These are phyloP conservation scores for Triticum urartu DNA, from an alignment of 176 grass and related monocot species.

Conservation along the genomic window DNA sequence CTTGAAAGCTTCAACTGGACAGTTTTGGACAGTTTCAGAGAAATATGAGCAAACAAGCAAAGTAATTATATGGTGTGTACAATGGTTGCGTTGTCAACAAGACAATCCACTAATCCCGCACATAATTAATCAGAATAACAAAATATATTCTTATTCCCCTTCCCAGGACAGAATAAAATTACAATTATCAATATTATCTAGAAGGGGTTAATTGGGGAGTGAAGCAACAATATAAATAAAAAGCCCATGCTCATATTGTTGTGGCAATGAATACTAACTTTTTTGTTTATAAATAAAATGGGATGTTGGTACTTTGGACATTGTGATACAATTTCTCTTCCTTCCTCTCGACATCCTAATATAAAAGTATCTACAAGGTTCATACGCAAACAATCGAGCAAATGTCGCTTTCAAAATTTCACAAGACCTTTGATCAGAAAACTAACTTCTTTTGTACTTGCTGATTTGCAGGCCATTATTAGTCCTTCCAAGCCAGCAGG, in stretches of 20 bases:
- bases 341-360: constrained; percentile 5
- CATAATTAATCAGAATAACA: constrained; percentile 2
- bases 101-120: neutral
- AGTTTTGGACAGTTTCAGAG: neutral
- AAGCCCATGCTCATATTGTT: constrained; percentile 21
- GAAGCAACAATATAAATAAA: constrained; percentile 15
- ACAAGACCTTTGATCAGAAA: neutral
- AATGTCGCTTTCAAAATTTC: neutral
- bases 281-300: neutral
- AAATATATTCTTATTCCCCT: constrained; percentile 20
- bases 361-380: neutral
- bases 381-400: neutral
- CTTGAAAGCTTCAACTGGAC: neutral
- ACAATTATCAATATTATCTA: constrained; percentile 8
- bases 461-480: constrained; percentile 51
- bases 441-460: constrained; percentile 62
- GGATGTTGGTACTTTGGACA: constrained; percentile 31
- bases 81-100: neutral
- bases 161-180: constrained; percentile 33
- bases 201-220: constrained; percentile 10
- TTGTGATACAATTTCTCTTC: constrained; percentile 2
- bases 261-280: constrained; percentile 30
- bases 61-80: neutral
- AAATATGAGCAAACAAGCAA: neutral
- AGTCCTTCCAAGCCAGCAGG: constrained; percentile 60